A percentile compares a stretch with the other conserved stretches of the same genome.
phyloP scores from a whole-genome alignment of 192 early-diverging fungal species.

The Rhizophagus sp. region DNA sequence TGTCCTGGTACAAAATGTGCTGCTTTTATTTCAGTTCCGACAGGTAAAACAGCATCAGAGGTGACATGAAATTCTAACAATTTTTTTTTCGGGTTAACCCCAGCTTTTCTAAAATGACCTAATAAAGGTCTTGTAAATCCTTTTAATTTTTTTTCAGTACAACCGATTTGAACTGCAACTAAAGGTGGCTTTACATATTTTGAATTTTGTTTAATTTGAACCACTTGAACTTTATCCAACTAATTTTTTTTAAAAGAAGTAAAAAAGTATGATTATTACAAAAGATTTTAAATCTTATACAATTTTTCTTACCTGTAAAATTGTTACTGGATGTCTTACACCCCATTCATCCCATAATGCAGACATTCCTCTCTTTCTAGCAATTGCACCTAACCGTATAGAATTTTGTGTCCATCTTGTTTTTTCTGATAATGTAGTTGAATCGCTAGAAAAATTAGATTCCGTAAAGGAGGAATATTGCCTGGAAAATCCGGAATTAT shows the following conservation, averaged over 20 bases:
- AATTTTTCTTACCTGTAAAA: slow-evolving; percentile 65
- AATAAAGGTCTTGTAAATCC: slow-evolving; percentile 70
- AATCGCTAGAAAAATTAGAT: neutral
- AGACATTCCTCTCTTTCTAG: slow-evolving; percentile 93
- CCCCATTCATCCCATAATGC: slow-evolving; percentile 95
- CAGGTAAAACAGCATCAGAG: slow-evolving; percentile 80
- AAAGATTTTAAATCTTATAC: too few species aligned
- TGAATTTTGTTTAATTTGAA: slow-evolving; percentile 54
- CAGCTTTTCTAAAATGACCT: slow-evolving; percentile 72
- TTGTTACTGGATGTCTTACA: slow-evolving; percentile 83
- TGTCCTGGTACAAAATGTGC: slow-evolving; percentile 95
- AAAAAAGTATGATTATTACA: neutral
- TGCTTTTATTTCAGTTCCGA: slow-evolving; percentile 69
- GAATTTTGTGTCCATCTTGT: slow-evolving; percentile 26
- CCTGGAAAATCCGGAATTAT: neutral
- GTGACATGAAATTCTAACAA: slow-evolving; percentile 84
- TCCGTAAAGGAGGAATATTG: neutral
- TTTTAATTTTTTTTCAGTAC: slow-evolving; percentile 52
- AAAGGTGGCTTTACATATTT: slow-evolving; percentile 47
- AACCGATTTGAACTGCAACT: slow-evolving; percentile 69
- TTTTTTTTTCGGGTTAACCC: slow-evolving; percentile 76
- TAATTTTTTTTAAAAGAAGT: slow-evolving; percentile 36
- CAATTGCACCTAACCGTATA: slow-evolving; percentile 68
- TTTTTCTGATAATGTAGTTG: neutral
- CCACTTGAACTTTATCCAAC: slow-evolving; percentile 71